Evolutionary conservation across 75 land plant species (phyloP).

Genomic region (Isoetes taiwanensis): DNA sequence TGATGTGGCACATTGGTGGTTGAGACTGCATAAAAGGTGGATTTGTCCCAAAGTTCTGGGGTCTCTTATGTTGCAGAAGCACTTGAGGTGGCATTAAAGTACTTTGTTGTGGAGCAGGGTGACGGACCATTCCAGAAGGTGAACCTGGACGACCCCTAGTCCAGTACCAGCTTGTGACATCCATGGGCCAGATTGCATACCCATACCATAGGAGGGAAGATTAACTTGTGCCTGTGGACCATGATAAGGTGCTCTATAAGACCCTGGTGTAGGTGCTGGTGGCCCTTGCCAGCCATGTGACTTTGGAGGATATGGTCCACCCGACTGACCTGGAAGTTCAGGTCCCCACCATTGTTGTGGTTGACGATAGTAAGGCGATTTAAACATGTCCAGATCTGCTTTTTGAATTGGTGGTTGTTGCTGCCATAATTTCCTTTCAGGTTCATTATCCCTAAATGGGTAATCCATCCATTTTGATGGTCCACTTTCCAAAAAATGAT

Average conservation of each 20-base stretch:
- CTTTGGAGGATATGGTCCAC: background rate
- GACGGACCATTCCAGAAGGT: constrained; percentile 29
- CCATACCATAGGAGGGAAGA: constrained; percentile 22
- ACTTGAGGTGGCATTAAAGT: constrained; percentile 39
- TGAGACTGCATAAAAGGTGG: constrained; percentile 26
- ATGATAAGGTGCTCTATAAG: constrained; percentile 28
- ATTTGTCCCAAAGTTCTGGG: constrained; percentile 15
- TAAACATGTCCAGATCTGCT: too few relatives aligned
- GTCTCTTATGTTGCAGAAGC: constrained; percentile 36
- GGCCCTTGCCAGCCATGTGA: constrained; percentile 2
- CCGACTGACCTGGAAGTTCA: background rate
- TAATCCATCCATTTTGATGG: too few relatives aligned
- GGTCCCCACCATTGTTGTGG: constrained; percentile 8
- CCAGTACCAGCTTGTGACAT: too few relatives aligned
- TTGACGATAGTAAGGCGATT: constrained; percentile 2
- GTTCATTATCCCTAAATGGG: too few relatives aligned
- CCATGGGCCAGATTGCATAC: constrained; percentile 23
- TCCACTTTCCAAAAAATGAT: too few relatives aligned
- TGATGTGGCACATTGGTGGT: constrained; percentile 15
- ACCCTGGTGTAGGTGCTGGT: constrained; percentile 33
- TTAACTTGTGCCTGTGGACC: constrained; percentile 29
- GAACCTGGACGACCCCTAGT: constrained; percentile 18
- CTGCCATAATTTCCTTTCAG: too few relatives aligned
- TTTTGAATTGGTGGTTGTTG: too few relatives aligned
- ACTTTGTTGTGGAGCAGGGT: constrained; percentile 44